Percentiles rank a stretch among this genome's conserved stretches.
phyloP scores from a whole-genome alignment of 257 asterid genomes.

The Solanum gandarillasii region DNA sequence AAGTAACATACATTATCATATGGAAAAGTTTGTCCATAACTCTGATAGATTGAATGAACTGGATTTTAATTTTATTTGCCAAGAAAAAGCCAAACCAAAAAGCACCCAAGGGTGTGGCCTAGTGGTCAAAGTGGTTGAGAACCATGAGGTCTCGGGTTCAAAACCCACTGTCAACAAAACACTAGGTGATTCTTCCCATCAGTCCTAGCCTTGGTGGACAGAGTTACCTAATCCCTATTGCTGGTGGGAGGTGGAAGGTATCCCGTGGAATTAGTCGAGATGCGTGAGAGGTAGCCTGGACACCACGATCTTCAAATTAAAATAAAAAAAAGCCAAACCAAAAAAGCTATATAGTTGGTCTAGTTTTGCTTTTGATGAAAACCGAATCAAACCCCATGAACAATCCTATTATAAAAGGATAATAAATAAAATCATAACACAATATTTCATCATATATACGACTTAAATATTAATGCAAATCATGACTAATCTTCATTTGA shows the following conservation, averaged over 20 bases:
- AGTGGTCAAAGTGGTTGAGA: background rate
- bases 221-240: background rate
- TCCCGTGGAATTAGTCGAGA: fast-evolving
- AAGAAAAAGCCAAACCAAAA: background rate
- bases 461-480: background rate
- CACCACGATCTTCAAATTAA: background rate
- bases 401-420: background rate
- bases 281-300: background rate
- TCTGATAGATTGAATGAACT: background rate
- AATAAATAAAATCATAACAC: background rate
- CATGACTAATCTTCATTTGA: background rate
- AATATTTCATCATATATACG: background rate
- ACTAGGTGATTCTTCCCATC: background rate
- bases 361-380: background rate
- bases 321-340: background rate
- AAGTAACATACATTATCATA: background rate
- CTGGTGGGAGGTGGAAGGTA: background rate
- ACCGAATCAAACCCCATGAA: background rate
- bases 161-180: background rate
- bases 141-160: no score
- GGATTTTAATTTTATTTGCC: background rate
- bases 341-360: no score
- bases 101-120: background rate
- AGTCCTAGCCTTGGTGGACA: background rate
- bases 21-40: background rate